Evolutionary conservation across 148 eudicot species (phyloP), one percentile per base, ranked within the genome.

Genomic region (Linanthus parryae): DNA sequence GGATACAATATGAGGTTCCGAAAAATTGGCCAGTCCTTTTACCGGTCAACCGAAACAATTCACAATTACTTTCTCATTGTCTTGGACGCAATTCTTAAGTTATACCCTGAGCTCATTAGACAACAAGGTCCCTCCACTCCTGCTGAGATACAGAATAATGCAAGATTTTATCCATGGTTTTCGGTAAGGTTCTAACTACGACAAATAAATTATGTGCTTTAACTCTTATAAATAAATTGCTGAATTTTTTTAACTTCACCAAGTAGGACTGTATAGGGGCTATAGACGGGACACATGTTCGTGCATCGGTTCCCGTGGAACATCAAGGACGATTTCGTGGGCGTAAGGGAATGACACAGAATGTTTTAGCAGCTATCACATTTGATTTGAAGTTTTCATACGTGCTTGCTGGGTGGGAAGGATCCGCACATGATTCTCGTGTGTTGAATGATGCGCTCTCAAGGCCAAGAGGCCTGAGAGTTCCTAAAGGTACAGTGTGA

Each of bases 351-450:
- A 52, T 39, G 60, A 63, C 96, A 7, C 92, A 83, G 57, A 83
- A 83, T 68, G 77, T 83, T 19, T 68, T 88, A 73, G 92, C 76
- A 27, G 96, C 96, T 33, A 83, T 92, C 66, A 80, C 96, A 41
- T 74, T 88, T 69, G 88, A 88, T 64, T 67, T 83, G 53, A 85
- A 78, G 74, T 83, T 88, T 62, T 76, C 81, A 49, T 88, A 83
- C 53, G 58, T 88, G 22, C 83, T 76, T 59, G 88, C 96, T 60
- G 96, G 96, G 20, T 88, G 92, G 96, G 96, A 83, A 83, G 95
- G 95, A 49, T 86, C 95, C 26, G 87, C 71, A 46, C 57, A 84
- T 31, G 84, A 86, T 75, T 78, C 84, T 34, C 84, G 75, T 42
- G 84, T 86, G 26, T 56, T 86, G n/a, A n/a, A n/a, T n/a, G n/a